phyloP scores from a whole-genome alignment of 73 alveolate species.

The Paramecium tetraurelia region DNA sequence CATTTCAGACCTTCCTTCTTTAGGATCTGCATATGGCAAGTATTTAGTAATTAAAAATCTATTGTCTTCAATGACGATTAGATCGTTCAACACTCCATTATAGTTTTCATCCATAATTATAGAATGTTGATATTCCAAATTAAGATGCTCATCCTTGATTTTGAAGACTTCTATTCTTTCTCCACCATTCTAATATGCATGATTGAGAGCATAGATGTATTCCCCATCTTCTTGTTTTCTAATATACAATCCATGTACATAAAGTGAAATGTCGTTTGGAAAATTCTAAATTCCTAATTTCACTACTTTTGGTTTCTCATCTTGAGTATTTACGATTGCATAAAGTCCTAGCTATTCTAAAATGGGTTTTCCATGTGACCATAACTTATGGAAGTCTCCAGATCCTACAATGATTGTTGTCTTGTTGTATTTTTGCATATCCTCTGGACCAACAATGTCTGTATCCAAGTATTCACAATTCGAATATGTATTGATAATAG shows the following conservation, averaged over 20 bases:
- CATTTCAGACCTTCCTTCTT: background rate
- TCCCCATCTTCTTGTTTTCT: background rate
- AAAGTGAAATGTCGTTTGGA: background rate
- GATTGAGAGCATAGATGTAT: background rate
- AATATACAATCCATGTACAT: background rate
- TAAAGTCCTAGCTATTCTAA: background rate
- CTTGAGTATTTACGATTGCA: background rate
- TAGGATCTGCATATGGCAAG: background rate
- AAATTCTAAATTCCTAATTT: background rate
- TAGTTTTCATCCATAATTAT: background rate
- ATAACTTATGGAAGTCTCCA: background rate
- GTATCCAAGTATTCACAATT: background rate
- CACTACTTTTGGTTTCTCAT: background rate
- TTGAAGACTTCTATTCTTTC: constrained; percentile 6
- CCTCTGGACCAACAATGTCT: constrained; percentile 6
- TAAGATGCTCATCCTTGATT: background rate
- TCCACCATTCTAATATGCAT: background rate
- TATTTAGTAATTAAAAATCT: background rate
- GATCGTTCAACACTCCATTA: background rate
- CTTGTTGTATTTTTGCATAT: background rate
- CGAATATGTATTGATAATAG: background rate
- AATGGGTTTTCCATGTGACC: background rate
- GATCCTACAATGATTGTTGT: background rate
- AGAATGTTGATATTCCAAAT: background rate
- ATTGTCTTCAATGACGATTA: background rate